phyloP scores from a whole-genome alignment of 2,329 filamentous ascomycete species.

The Colletotrichum orbiculare region DNA sequence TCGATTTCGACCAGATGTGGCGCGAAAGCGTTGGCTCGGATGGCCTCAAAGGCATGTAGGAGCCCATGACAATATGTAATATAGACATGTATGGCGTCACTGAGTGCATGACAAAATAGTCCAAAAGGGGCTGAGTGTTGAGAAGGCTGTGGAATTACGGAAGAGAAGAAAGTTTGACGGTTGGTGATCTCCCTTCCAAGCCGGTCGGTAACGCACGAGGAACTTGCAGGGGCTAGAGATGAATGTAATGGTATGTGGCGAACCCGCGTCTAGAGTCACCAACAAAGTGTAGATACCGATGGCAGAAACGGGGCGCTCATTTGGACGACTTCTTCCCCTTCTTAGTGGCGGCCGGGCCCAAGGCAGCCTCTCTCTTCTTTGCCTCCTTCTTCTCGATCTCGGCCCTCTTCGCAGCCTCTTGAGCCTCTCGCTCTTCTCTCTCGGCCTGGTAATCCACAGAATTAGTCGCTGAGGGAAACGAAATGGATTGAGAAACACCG shows the following conservation, averaged over 20 bases:
- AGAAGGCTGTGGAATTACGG: too few relatives aligned
- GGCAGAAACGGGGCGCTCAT: constrained; percentile 6
- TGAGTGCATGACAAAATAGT: too few relatives aligned
- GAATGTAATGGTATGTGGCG: too few relatives aligned
- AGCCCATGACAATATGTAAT: background rate
- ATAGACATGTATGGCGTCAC: too few relatives aligned
- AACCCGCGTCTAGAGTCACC: too few relatives aligned
- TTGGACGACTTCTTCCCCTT: constrained; percentile 55
- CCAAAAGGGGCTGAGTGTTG: too few relatives aligned
- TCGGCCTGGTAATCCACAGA: constrained; percentile 57
- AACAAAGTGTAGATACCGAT: background rate
- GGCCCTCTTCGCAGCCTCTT: constrained; percentile 58
- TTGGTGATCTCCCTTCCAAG: too few relatives aligned
- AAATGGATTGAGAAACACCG: background rate
- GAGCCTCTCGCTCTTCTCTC: constrained; percentile 66
- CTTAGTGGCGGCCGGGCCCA: constrained; percentile 53
- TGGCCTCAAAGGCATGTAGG: constrained; percentile 41
- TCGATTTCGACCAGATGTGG: constrained; percentile 88
- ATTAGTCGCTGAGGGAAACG: background rate
- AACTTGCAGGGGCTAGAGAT: too few relatives aligned
- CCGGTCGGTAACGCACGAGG: too few relatives aligned
- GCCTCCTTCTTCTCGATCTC: constrained; percentile 67
- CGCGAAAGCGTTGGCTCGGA: constrained; percentile 67
- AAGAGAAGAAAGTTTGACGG: too few relatives aligned
- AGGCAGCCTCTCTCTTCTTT: constrained; percentile 64